Conservation (phyloP, 768 basidiomycete genomes). For the Suillus variegatus region DNA sequence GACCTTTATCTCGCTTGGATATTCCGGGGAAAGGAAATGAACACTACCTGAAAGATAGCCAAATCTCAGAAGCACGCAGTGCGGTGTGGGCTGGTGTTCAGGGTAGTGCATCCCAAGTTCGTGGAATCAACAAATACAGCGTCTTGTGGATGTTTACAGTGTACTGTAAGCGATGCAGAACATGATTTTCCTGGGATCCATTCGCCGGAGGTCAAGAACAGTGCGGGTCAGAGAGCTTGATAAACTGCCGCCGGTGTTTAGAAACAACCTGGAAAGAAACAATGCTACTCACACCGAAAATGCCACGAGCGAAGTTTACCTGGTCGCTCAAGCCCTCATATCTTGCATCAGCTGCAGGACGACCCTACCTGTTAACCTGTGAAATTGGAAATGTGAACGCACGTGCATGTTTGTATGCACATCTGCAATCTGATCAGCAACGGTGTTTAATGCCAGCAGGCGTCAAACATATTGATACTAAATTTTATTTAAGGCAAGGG, state of each 20-base stretch:
- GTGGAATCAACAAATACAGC: too few relatives aligned
- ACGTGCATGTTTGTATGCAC: not conserved
- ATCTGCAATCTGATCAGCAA: not conserved
- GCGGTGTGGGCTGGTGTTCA: too few relatives aligned
- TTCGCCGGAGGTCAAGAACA: too few relatives aligned
- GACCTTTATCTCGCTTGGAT: not conserved
- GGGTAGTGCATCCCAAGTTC: too few relatives aligned
- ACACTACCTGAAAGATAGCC: too few relatives aligned
- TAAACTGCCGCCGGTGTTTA: not conserved
- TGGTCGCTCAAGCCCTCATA: not conserved
- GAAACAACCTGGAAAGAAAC: not conserved
- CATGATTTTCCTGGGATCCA: too few relatives aligned
- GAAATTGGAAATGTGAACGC: not conserved
- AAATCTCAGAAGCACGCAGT: too few relatives aligned
- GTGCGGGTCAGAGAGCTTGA: not conserved
- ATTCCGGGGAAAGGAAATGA: not conserved
- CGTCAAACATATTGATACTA: not conserved
- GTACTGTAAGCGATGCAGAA: too few relatives aligned
- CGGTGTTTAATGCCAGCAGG: not conserved
- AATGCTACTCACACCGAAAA: not conserved
- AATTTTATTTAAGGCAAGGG: not conserved
- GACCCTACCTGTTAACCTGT: not conserved
- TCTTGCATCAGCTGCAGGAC: not conserved
- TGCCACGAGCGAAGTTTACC: not conserved
- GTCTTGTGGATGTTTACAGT: too few relatives aligned